phyloP scores from a whole-genome alignment of 2,329 filamentous ascomycete species.

The Penicillium sp. region DNA sequence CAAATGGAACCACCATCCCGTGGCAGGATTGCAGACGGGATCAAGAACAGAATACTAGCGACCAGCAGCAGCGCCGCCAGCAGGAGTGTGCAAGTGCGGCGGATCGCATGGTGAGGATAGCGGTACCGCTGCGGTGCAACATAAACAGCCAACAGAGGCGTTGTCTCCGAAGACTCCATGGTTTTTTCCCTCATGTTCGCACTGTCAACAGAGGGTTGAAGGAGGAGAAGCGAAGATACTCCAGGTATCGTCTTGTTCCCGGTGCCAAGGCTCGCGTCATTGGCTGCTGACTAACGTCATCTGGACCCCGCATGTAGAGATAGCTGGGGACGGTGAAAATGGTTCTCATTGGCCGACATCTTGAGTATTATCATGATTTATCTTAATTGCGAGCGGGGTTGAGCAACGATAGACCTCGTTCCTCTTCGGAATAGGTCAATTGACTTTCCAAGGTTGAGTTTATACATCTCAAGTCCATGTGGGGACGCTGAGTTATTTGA shows the following conservation, averaged over 20 bases:
- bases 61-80: slow-evolving; percentile 41
- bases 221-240: slow-evolving; percentile 1
- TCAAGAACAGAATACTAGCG: slow-evolving; percentile 42
- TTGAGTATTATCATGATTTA: neutral
- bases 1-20: slow-evolving; percentile 38
- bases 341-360: neutral
- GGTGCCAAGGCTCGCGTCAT: slow-evolving; percentile 19
- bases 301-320: neutral
- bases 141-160: slow-evolving; percentile 45
- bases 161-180: slow-evolving; percentile 41
- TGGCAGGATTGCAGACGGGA: slow-evolving; percentile 41
- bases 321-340: too few relatives aligned
- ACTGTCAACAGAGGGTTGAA: slow-evolving; percentile 4
- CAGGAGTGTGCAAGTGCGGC: slow-evolving; percentile 43
- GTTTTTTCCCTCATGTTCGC: slow-evolving; percentile 37
- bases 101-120: slow-evolving; percentile 45
- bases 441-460: too few relatives aligned
- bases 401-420: too few relatives aligned
- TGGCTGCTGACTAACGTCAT: slow-evolving; percentile 12
- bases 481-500: too few relatives aligned
- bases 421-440: too few relatives aligned
- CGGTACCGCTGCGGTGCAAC: slow-evolving; percentile 41
- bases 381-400: neutral
- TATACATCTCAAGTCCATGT: too few relatives aligned
- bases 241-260: slow-evolving; percentile 7